Base-by-base conservation (phyloP, 192 early-diverging fungal genomes). In the Backusella mclennaniae region DNA sequence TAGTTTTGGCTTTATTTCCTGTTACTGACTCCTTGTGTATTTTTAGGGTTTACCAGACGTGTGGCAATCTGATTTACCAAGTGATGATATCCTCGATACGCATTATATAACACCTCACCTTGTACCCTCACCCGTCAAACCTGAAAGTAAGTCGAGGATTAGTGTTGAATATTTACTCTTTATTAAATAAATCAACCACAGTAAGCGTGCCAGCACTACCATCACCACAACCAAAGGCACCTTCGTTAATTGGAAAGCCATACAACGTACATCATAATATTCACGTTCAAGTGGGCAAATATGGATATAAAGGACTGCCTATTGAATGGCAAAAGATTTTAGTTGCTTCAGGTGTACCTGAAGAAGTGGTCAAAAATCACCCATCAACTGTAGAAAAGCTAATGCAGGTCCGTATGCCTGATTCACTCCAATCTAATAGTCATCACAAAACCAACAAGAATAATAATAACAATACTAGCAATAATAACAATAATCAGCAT, bases 31-130 rank as follows among this genome's bases (percentile, higher is more conserved):
- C 26, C 38, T 39, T 39, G 38, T 3, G 3, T 69, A 33, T 33
- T 33, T 33, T 33, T 33, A 83, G 82, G 83, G 87, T 14, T 80
- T 88, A 46, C 87, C 87, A n/a, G 87, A 88, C 66, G 87, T 88
- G 9, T 88, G 87, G 87, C 84, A 85, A 56, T 81, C 84, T 39
- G 82, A 76, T 35, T 71, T 88, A 29, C 87, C 85, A 17, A 86
- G 85, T 5, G 87, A 88, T 66, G 87, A 87, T 78, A 77, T 86
- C 9, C 59, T 88, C 11, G 80, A 88, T 68, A 88, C 87, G 9
- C 85, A 83, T 42, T 87, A 83, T 66, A 84, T 88, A 72, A 87
- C 81, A 35, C 87, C 87, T 1, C 78, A 87, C 71, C 85, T 88
- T 31, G 87, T 88, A 14, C 87, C 87, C n/a, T 77, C 81, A 6